A percentile compares a stretch with the other conserved stretches of the same genome.
phyloP scores from a whole-genome alignment of 768 basidiomycete genomes.

The Punctularia strigosozonata region DNA sequence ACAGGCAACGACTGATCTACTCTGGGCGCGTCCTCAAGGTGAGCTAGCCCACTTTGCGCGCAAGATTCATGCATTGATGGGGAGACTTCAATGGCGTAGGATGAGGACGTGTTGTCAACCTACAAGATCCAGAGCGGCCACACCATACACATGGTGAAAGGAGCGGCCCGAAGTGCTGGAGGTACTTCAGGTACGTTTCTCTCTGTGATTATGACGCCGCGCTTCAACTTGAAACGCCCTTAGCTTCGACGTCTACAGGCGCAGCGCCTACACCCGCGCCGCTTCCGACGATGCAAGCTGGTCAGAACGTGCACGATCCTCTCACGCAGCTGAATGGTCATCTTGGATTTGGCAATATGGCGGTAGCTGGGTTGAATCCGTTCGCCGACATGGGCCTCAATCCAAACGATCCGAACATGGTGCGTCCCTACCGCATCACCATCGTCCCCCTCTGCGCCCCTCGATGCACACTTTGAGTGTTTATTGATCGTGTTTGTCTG shows the following conservation, averaged over 20 bases:
- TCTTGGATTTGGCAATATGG: conserved; percentile 68
- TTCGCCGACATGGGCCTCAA: conserved; percentile 89
- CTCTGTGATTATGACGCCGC: too few relatives aligned
- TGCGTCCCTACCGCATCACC: conserved; percentile 22
- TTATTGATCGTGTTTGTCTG: background rate
- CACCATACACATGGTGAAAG: conserved; percentile 92
- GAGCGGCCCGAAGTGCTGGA: conserved; percentile 37
- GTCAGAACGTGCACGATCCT: conserved; percentile 81
- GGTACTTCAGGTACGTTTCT: conserved; percentile 22
- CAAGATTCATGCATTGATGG: background rate
- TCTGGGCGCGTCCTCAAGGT: conserved; percentile 77
- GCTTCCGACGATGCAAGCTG: conserved; percentile 81
- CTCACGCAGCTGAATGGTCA: conserved; percentile 75
- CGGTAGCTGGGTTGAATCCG: conserved; percentile 85
- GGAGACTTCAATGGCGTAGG: conserved; percentile 28
- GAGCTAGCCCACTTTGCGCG: too few relatives aligned
- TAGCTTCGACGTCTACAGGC: conserved; percentile 15
- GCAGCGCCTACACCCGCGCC: conserved; percentile 34
- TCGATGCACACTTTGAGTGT: background rate
- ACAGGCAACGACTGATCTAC: conserved; percentile 86
- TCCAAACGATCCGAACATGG: conserved; percentile 89
- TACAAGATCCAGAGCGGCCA: conserved; percentile 90
- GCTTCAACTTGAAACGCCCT: conserved; percentile 19
- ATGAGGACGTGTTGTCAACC: conserved; percentile 67
- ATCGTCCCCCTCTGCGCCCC: background rate